Conservation (phyloP, 2,329 filamentous ascomycete genomes). For the Sporothrix protearum region DNA sequence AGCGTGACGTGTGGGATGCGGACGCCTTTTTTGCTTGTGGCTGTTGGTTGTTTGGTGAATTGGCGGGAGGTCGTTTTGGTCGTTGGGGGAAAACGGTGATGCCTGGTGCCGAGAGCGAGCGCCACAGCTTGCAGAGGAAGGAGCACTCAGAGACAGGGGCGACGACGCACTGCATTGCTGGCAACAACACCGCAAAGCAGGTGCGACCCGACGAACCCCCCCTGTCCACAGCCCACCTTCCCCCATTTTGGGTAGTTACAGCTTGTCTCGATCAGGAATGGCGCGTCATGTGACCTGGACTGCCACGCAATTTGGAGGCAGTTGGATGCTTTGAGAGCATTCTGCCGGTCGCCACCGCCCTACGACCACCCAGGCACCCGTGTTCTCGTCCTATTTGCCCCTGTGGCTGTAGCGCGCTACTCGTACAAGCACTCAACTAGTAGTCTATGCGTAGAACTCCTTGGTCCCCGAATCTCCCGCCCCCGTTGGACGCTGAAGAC, state of each 20-base stretch:
- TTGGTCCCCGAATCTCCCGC: neutral
- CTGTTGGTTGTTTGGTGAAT: neutral
- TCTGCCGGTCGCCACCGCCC: constrained; percentile 20
- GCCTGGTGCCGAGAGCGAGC: constrained; percentile 20
- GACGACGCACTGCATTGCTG: constrained; percentile 6
- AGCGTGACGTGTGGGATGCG: neutral
- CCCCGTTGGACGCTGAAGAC: neutral
- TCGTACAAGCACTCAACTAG: neutral
- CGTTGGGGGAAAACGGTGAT: constrained; percentile 20
- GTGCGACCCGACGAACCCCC: constrained; percentile 5
- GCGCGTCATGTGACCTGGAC: constrained; percentile 25
- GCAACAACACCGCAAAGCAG: neutral
- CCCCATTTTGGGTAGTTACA: constrained; percentile 1
- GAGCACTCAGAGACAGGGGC: neutral
- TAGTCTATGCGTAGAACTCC: too few relatives aligned
- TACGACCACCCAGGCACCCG: neutral
- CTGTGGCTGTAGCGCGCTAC: constrained; percentile 1
- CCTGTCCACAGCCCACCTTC: neutral
- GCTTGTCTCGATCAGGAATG: constrained; percentile 20
- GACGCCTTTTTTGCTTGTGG: neutral
- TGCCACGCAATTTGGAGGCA: neutral
- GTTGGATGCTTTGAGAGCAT: neutral
- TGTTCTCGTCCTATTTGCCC: neutral
- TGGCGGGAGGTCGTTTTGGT: neutral
- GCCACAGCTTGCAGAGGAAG: neutral